Base-by-base conservation (phyloP, 768 basidiomycete species). In the Mycena amicta region DNA sequence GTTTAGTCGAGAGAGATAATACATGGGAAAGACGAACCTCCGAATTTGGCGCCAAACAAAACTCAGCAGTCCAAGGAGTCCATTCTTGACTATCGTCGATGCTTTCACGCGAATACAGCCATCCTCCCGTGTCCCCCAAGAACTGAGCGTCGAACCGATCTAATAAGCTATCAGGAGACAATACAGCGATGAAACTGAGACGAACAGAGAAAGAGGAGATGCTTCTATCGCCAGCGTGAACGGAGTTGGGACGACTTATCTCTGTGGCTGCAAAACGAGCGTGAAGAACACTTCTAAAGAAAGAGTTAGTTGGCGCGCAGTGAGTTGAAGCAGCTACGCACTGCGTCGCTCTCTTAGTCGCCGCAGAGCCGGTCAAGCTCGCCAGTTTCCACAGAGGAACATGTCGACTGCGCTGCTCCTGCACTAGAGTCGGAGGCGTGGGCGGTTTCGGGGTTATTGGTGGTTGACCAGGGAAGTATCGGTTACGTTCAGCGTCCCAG, bases 391-490 rank as follows among this genome's bases (percentile, higher is more conserved):
- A n/a, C 46, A 53, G 45, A 30, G n/a, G 27, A 51, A n/a, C n/a
- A n/a, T n/a, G n/a, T n/a, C n/a, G n/a, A n/a, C n/a, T n/a, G n/a
- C n/a, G n/a, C n/a, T n/a, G n/a, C n/a, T 41, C 49, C 30, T 41
- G 39, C 2, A 50, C 50, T 27, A 28, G 56, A 26, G 33, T 41
- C 13, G 56, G 49, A 26, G 40, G 18, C 4, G 39, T 43, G 12
- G 56, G 27, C 20, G 3, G 23, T 25, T 30, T 18, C 30, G 52
- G 3, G 39, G 47, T 3, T 52, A 52, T 16, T 54, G 50, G 20
- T 30, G 28, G 4, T 51, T 22, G 23, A 62, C 25, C 26, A n/a
- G 61, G 57, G n/a, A 63, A 63, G 33, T 63, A 63, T 43, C 61
- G 53, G 47, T 59, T 63, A 25, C 55, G 53, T 30, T 53, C 57